These are phyloP conservation scores for Lachancea quebecensis DNA, from an alignment of 805 yeast genomes.

Conservation along the genomic window DNA sequence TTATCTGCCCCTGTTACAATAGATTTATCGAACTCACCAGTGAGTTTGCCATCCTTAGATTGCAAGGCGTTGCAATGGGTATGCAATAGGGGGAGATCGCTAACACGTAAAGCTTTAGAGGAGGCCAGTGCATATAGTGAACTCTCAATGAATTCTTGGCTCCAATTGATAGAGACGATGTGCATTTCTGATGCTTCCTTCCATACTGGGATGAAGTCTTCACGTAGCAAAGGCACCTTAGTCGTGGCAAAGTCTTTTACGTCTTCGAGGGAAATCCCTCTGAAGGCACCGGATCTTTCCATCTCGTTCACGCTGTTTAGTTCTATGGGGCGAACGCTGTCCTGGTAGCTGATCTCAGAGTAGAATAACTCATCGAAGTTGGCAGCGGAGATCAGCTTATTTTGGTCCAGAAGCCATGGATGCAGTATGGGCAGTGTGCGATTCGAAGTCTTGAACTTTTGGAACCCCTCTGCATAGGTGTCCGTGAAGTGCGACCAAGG, in stretches of 20 bases:
- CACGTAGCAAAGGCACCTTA: constrained; percentile 1
- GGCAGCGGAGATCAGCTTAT: constrained; percentile 4
- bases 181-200: constrained; percentile 9
- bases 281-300: constrained; percentile 13
- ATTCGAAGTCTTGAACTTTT: constrained; percentile 8
- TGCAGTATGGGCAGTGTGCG: constrained; percentile 6
- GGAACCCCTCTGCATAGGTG: constrained; percentile 18
- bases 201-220: constrained; percentile 5
- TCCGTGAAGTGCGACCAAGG: constrained; percentile 24
- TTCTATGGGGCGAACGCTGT: constrained; percentile 16
- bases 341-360: constrained; percentile 18
- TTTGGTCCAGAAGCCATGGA: neutral
- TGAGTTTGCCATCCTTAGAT: constrained; percentile 11
- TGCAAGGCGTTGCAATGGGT: constrained; percentile 23
- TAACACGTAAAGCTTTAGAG: constrained; percentile 1
- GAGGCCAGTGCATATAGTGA: constrained; percentile 9
- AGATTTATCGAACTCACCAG: constrained; percentile 21
- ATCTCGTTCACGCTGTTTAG: constrained; percentile 22
- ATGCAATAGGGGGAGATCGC: constrained; percentile 4
- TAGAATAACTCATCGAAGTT: constrained; percentile 13
- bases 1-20: constrained; percentile 28
- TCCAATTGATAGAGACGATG: constrained; percentile 30
- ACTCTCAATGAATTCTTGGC: constrained; percentile 22
- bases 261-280: constrained; percentile 13
- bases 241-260: constrained; percentile 10